phyloP scores from a whole-genome alignment of 306 rosid species.

The Castanea sativa region DNA sequence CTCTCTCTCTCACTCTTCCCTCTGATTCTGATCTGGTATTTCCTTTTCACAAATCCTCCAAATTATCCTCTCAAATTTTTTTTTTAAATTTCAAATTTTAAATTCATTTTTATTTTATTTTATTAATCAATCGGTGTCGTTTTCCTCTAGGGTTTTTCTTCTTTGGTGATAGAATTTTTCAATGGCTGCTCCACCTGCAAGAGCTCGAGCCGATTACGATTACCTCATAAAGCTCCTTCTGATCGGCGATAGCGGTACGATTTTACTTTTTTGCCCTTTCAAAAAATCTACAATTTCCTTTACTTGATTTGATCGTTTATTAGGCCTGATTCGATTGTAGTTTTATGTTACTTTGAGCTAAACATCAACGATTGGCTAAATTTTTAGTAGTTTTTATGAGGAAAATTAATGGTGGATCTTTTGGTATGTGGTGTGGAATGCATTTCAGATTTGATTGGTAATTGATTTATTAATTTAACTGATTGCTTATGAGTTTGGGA shows the following conservation, averaged over 20 bases:
- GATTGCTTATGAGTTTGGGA: background rate
- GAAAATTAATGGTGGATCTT: background rate
- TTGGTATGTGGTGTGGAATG: background rate
- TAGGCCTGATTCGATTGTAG: background rate
- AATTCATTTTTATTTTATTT: background rate
- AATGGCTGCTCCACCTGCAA: constrained; percentile 88
- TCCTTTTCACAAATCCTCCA: background rate
- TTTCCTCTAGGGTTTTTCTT: constrained; percentile 24
- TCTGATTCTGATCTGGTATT: constrained; percentile 34
- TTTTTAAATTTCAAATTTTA: background rate
- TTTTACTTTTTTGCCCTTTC: constrained; percentile 9
- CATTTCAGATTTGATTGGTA: background rate
- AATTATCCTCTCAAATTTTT: background rate
- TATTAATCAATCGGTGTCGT: background rate
- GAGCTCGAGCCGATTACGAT: constrained; percentile 98
- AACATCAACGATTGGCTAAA: background rate
- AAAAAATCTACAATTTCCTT: background rate
- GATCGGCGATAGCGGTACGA: constrained; percentile 96
- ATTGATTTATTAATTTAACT: background rate
- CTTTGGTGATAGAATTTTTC: constrained; percentile 10
- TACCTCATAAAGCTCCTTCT: constrained; percentile 90
- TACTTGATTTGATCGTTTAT: background rate
- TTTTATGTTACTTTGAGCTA: background rate
- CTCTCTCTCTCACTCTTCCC: constrained; percentile 21
- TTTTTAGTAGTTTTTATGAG: background rate